Base-by-base conservation (phyloP, 345 rosid species). In the Boechera divaricarpa region DNA sequence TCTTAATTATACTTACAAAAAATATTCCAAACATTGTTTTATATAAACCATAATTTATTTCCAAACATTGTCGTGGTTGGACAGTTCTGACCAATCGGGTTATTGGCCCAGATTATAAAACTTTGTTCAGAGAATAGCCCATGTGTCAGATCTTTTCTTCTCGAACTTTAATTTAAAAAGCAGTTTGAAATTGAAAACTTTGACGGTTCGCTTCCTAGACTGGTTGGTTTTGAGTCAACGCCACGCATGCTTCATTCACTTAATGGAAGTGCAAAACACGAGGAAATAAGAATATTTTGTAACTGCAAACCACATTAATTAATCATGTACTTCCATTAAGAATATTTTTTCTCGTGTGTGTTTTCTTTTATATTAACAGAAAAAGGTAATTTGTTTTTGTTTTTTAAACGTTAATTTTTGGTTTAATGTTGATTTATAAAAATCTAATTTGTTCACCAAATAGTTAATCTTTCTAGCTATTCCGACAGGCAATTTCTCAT, bases 191-290 rank as follows among this genome's bases (percentile, higher is more conserved):
- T 39, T 62, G 44, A 51, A 73, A 49, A n/a, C 53, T 39, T 73
- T 18, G 13, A 64, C 70, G 24, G 70, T 73, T 63, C 70, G 63
- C 26, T 73, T 39, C n/a, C 6, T 44, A 29, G 57, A 74, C 72
- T 44, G 57, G 64, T 55, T 33, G 38, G 57, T 32, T 44, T 65
- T 33, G 78, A 74, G 77, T 64, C 77, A 74, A 74, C 71, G 71
- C 64, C 57, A 74, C 71, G 71, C 77, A 54, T 54, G 51, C 56
- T 64, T 55, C 66, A 52, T 64, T 55, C 66, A 52, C 4, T 16
- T 5, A 73, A 64, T 29, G 45, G 1, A 53, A 64, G 0, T 74
- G 48, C 47, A 45, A 64, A 44, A 10, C 64, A 42, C 77, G 57
- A 74, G 45, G 35, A 35, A 31, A 7, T 21, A 6, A 42, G 42